These are phyloP conservation scores for Colletotrichum sojae DNA, from an alignment of 2,329 filamentous ascomycete genomes.

Conservation along the genomic window DNA sequence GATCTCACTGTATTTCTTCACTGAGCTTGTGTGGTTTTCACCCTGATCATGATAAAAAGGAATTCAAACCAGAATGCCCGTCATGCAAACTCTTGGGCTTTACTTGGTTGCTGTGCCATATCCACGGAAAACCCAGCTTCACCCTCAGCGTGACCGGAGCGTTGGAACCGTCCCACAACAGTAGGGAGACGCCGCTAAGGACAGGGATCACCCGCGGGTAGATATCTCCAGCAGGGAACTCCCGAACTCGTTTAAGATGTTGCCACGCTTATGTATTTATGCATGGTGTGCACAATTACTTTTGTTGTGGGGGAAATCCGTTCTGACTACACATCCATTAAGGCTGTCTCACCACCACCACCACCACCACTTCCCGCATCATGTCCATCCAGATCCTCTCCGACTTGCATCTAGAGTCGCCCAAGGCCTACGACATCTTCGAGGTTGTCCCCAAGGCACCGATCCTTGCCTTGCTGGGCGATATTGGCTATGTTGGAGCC, in stretches of 20 bases:
- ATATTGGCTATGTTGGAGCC: slow-evolving; percentile 62
- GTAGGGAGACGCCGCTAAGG: background rate
- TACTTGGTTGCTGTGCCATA: background rate
- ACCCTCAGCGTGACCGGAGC: slow-evolving; percentile 21
- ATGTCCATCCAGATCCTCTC: slow-evolving; percentile 63
- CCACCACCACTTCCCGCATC: background rate
- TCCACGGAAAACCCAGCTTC: slow-evolving; percentile 2
- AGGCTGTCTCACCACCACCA: too few species aligned
- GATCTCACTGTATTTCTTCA: too few species aligned
- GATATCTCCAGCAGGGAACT: slow-evolving; percentile 35
- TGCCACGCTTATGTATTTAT: slow-evolving; percentile 6
- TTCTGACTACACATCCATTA: too few species aligned
- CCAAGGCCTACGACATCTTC: slow-evolving; percentile 64
- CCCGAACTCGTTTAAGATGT: background rate
- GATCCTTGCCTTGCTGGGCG: slow-evolving; percentile 69
- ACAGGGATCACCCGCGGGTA: slow-evolving; percentile 21
- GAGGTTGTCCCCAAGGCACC: slow-evolving; percentile 62
- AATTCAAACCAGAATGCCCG: too few species aligned
- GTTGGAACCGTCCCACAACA: background rate
- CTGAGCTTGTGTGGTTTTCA: too few species aligned
- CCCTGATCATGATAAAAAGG: too few species aligned
- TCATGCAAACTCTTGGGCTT: too few species aligned
- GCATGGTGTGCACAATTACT: background rate
- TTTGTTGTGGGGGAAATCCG: too few species aligned
- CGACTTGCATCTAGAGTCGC: slow-evolving; percentile 69